Conservation (phyloP, 2,329 filamentous ascomycete genomes). For the Penicillium digitatum region DNA sequence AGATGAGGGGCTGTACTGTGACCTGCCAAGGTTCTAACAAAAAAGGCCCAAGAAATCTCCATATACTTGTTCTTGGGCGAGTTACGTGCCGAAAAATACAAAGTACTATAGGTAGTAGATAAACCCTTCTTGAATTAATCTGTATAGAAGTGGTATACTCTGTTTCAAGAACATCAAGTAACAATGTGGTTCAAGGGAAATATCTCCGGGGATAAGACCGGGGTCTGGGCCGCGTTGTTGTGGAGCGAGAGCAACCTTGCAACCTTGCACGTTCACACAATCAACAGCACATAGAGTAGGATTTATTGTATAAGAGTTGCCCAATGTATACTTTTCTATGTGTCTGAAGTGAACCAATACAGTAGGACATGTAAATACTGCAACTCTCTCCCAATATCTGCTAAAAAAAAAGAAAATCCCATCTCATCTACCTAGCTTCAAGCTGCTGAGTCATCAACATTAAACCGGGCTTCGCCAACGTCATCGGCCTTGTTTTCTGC, state of each 20-base stretch:
- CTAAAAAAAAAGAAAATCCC: background rate
- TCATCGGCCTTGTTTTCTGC: constrained; percentile 33
- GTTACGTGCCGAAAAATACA: background rate
- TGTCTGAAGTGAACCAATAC: background rate
- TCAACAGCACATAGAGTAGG: background rate
- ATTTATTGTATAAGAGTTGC: background rate
- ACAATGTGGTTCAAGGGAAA: background rate
- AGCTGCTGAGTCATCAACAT: constrained; percentile 17
- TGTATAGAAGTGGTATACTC: background rate
- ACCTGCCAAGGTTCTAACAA: background rate
- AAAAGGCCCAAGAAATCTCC: background rate
- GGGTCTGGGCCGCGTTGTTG: constrained; percentile 10
- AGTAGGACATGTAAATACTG: background rate
- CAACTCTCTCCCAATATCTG: background rate
- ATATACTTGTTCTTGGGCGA: background rate
- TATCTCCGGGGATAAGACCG: constrained; percentile 2
- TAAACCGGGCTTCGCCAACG: constrained; percentile 28
- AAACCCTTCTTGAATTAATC: background rate
- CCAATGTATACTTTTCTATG: too few species aligned
- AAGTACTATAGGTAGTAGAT: background rate
- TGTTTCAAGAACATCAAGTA: background rate
- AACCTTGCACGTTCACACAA: background rate
- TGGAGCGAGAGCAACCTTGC: constrained; percentile 3
- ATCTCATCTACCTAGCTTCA: background rate
- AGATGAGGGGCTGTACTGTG: constrained; percentile 1